Conservation (phyloP, 805 yeast species). For the Kuraishia piskuri region DNA sequence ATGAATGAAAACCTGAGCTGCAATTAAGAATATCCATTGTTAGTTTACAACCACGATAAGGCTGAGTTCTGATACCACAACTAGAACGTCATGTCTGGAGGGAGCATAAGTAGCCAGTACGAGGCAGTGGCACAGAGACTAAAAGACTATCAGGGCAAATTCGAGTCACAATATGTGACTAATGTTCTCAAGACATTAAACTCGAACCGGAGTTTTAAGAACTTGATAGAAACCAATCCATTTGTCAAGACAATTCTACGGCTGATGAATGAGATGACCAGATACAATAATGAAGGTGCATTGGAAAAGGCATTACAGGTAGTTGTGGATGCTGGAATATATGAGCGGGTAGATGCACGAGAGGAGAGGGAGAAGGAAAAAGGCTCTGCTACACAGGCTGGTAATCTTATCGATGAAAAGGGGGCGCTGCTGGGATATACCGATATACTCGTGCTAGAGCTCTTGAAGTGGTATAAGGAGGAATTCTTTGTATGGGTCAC, state of each 20-base stretch:
- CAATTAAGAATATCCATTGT: no score
- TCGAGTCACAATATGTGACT: background rate
- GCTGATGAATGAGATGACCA: slow-evolving; percentile 12
- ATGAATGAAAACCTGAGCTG: no score
- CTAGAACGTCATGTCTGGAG: slow-evolving; percentile 1
- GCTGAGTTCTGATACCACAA: background rate
- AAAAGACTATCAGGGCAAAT: background rate
- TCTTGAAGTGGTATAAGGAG: slow-evolving; percentile 63
- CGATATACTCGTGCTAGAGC: slow-evolving; percentile 49
- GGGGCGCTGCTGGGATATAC: slow-evolving; percentile 30
- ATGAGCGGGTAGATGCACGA: slow-evolving; percentile 28
- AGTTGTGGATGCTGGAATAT: slow-evolving; percentile 60
- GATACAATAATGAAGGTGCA: slow-evolving; percentile 33
- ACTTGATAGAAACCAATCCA: slow-evolving; percentile 2
- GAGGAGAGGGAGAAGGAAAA: slow-evolving; percentile 13
- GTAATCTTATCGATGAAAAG: background rate
- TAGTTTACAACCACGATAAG: no score
- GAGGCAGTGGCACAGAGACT: slow-evolving; percentile 3
- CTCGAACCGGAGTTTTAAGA: background rate
- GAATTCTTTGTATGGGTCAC: slow-evolving; percentile 83
- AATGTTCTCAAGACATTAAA: background rate
- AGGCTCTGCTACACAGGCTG: slow-evolving; percentile 1
- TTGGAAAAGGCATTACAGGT: slow-evolving; percentile 54
- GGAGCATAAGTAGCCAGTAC: slow-evolving; percentile 6
- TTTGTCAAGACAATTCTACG: slow-evolving; percentile 5